phyloP scores from a whole-genome alignment of 768 basidiomycete genomes.

The Amanita rimosa region DNA sequence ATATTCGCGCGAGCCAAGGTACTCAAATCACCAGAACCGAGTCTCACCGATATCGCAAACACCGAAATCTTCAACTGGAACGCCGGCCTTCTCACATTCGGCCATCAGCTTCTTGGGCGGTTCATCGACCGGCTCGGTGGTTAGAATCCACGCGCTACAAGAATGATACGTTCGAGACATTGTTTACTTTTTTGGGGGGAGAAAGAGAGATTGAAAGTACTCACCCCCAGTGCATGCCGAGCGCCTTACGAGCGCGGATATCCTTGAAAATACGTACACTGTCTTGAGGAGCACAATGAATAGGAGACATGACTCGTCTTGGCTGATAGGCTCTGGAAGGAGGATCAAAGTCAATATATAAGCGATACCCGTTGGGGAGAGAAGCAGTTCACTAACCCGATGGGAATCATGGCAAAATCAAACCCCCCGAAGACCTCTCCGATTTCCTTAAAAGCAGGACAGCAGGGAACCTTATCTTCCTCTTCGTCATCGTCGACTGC shows the following conservation, averaged over 20 bases:
- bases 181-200: no score
- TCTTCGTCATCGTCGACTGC: constrained; percentile 33
- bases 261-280: constrained; percentile 59
- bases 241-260: constrained; percentile 41
- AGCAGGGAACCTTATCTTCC: constrained; percentile 41
- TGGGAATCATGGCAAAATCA: constrained; percentile 62
- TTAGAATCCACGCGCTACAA: constrained; percentile 40
- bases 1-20: background rate
- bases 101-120: constrained; percentile 43
- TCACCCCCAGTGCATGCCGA: constrained; percentile 68
- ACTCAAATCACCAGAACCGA: constrained; percentile 16
- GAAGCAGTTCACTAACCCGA: constrained; percentile 33
- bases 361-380: constrained; percentile 12
- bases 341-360: background rate
- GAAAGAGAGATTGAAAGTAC: constrained; percentile 8
- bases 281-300: constrained; percentile 60
- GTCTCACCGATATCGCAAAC: constrained; percentile 58
- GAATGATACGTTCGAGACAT: background rate
- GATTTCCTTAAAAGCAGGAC: constrained; percentile 67
- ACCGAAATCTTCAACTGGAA: constrained; percentile 43
- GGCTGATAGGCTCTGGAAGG: constrained; percentile 47
- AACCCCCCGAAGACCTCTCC: constrained; percentile 52
- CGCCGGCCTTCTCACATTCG: constrained; percentile 38
- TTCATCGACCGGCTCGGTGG: constrained; percentile 44
- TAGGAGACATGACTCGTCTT: constrained; percentile 40